Evolutionary conservation across 1,284 basidiomycete species (phyloP).

Genomic region (Ceratobasidium sp.): DNA sequence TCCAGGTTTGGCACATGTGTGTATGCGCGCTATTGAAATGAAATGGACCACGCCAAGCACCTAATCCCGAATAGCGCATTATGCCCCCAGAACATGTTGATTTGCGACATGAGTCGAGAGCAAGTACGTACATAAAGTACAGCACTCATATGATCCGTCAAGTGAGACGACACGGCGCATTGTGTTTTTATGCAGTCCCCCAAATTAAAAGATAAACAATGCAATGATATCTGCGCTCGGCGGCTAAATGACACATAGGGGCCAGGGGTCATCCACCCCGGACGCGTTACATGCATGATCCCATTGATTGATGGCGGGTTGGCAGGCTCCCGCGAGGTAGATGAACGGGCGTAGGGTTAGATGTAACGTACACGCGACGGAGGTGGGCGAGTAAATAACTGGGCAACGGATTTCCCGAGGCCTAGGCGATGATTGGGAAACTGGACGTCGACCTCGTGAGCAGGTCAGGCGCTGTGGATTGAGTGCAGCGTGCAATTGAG

Average conservation of each 20-base stretch:
- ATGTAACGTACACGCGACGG: conserved; percentile 22
- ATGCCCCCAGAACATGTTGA: conserved; percentile 8
- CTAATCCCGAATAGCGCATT: conserved; percentile 1
- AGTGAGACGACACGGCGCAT: conserved; percentile 10
- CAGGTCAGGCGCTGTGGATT: background rate
- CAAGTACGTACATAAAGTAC: conserved; percentile 3
- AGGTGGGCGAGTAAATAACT: background rate
- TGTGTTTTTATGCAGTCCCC: background rate
- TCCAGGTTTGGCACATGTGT: background rate
- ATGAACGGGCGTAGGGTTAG: conserved; percentile 21
- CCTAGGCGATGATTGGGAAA: background rate
- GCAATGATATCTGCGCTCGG: background rate
- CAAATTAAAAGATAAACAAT: conserved; percentile 16
- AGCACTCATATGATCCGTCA: conserved; percentile 1
- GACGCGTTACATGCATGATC: conserved; percentile 4
- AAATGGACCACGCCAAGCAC: background rate
- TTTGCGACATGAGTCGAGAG: conserved; percentile 1
- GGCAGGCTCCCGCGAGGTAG: conserved; percentile 8
- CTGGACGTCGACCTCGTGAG: conserved; percentile 15
- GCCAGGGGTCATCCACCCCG: background rate
- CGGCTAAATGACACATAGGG: conserved; percentile 42
- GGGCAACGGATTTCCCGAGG: background rate
- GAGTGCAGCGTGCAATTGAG: background rate
- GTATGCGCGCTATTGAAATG: background rate
- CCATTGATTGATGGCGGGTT: background rate